Base-by-base conservation (phyloP, 2,329 filamentous ascomycete species). In the Penicillium sp. region DNA sequence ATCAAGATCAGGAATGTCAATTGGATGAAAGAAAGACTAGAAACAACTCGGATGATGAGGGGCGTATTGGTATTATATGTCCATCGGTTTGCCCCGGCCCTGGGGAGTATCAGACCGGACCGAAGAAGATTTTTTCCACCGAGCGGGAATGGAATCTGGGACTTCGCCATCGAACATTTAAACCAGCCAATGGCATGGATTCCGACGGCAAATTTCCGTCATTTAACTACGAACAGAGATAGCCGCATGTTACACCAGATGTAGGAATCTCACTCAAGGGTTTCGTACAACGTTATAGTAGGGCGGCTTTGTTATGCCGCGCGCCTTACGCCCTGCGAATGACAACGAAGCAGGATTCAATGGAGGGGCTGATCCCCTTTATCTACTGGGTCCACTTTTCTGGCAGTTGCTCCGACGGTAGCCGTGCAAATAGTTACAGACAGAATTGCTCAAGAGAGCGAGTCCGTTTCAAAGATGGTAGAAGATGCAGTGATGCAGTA, bases 101-200 rank as follows among this genome's bases (percentile, higher is more conserved):
- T 43, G 33, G 47, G 48, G 11, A 36, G 31, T 53, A 37, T 53
- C 52, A 46, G 47, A 29, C 40, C 45, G 40, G 42, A 36, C 50
- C 52, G 50, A 58, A 61, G 61, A 58, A 48, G 26, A 58, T 62
- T 64, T 62, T 40, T 52, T 54, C n/a, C 29, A 46, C 57, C 60
- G 55, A 52, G 52, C 56, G 55, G 56, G 49, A 55, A 24, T 45
- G 37, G 47, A 39, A 44, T 51, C 24, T 48, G 53, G 54, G 39
- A 51, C 45, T 49, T 59, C 47, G 51, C 53, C 54, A 59, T 62
- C 56, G 50, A 55, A 48, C 7, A 1, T 1, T n/a, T 7, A 31
- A 54, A 59, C 48, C 45, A 55, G 23, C 45, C 29, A 50, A 45
- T 36, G 37, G 43, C 40, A 51, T 44, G 21, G 7, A 21, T 19